Evolutionary conservation across 306 rosid species (phyloP).

Genomic region (Biancaea sappan): DNA sequence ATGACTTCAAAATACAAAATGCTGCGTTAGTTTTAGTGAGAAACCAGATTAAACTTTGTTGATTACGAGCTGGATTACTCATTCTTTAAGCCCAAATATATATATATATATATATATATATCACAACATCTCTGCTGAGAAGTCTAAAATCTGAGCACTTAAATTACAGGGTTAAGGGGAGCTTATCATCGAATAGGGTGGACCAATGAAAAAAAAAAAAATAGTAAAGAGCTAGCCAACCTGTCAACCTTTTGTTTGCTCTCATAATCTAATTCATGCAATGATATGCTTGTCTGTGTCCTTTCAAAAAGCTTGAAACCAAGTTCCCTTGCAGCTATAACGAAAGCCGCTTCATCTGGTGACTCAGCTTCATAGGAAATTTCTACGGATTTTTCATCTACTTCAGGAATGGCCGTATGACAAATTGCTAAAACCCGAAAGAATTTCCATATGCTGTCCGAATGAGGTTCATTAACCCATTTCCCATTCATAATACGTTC

Average conservation of each 20-base stretch:
- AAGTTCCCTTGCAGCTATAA: slow-evolving; percentile 87
- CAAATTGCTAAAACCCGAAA: slow-evolving; percentile 77
- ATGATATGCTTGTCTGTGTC: slow-evolving; percentile 67
- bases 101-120: no score
- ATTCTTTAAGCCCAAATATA: no score
- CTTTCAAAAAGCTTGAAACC: slow-evolving; percentile 74
- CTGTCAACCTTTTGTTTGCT: slow-evolving; percentile 73
- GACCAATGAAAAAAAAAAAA: slow-evolving; percentile 11
- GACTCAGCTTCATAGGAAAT: slow-evolving; percentile 85
- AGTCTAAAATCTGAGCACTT: no score
- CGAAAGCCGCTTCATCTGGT: slow-evolving; percentile 95
- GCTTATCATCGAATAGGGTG: neutral
- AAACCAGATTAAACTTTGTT: slow-evolving; percentile 23
- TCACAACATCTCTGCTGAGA: no score
- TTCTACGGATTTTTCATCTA: slow-evolving; percentile 49
- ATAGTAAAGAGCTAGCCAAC: slow-evolving; percentile 62
- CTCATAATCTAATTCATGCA: slow-evolving; percentile 61
- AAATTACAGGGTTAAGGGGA: slow-evolving; percentile 3
- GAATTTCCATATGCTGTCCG: slow-evolving; percentile 64
- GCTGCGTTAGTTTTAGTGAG: neutral
- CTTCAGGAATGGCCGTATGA: slow-evolving; percentile 79
- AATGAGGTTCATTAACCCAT: slow-evolving; percentile 76
- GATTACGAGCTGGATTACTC: slow-evolving; percentile 2
- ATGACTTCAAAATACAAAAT: neutral
- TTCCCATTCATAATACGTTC: slow-evolving; percentile 67